Base-by-base conservation (phyloP, 2,329 filamentous ascomycete species). In the Clonostachys byssicola region DNA sequence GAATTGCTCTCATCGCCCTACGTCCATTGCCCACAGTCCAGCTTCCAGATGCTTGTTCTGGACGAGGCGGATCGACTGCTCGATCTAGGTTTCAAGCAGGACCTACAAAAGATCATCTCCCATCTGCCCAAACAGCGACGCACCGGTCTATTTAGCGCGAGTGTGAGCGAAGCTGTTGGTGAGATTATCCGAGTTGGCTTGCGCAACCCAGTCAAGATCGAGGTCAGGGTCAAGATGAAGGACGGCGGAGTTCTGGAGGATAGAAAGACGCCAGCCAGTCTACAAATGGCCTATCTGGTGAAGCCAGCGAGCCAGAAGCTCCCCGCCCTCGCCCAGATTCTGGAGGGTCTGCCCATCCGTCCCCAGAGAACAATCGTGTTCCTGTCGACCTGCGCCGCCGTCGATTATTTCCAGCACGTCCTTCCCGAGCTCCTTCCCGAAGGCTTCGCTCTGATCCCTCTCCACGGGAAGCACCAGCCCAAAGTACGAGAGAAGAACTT, bases 21-120 rank as follows among this genome's bases (percentile, higher is more conserved):
- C 59, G 91, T 96, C 13, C 89, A 95, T 63, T 92, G 89, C 56
- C 85, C 89, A 1, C 87, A 92, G 51, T 91, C 89, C 2, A 89
- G 89, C 0, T 97, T 99, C 55, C 92, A 99, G 63, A 83, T 90
- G 44, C 80, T 99, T 12, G 88, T 99, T 5, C 78, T 99, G 35
- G 94, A 99, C 61, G 94, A 99, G 70, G 94, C 92, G 44, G 94
- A 99, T 66, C 80, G 94, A 49, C 72, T 99, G 23, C 75, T 99
- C 12, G 94, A 99, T 67, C 77, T 97, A 18, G 94, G 95, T 6
- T 97, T 99, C 68, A 94, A 95, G 64, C 85, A 89, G 47, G 91
- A 96, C 55, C 68, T 99, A 30, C 89, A 94, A 56, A 88, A 83
- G 47, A 96, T 97, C 39, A 71, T 99, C 18, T 81, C 83, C 0